Evolutionary conservation across 106 monocot genomes (phyloP), one percentile per base, ranked within the genome.

Genomic region (Alisma plantagoaquatica): DNA sequence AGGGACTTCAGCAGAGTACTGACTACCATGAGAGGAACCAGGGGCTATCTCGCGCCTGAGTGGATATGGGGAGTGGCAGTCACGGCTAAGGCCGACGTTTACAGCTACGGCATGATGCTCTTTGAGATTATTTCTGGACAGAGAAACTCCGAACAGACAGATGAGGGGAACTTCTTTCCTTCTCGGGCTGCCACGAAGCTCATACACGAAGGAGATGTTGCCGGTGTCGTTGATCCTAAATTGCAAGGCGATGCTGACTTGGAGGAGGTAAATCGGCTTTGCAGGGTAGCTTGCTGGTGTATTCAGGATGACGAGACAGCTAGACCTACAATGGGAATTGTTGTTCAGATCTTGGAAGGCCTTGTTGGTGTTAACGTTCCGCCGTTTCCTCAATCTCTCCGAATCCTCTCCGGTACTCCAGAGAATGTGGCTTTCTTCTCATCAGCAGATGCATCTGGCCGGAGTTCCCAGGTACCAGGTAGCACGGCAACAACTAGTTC

Each of bases 31-130:
- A 47, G 61, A n/a, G 61, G 61, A 49, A 61, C 47, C 25, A 33
- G 46, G 33, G 61, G 61, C 31, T 61, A 61, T 15, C 47, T 61
- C 0, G 61, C 61, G 0, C 61, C 61, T 5, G 61, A 61, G 43
- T 61, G 46, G 46, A 20, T 61, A 23, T 33, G 33, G 0, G 61
- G 61, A 11, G 20, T 48, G 30, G 23, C 61, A 19, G 35, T 61
- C 48, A 61, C 47, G 2, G 46, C 48, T 3, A 61, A 61, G 32
- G 46, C 61, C 15, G 61, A 61, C 25, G 61, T 61, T 20, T 61
- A 61, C 19, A 61, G 61, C 32, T 61, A 48, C 16, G 61, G 61
- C 15, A 61, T 61, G 61, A 49, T 61, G 61, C 61, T 61, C 2
- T 49, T 61, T 20, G 61, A 61, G 16, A 48, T 61, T 9, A 21